Conservation (phyloP, 345 rosid genomes). For the Murraya paniculata region DNA sequence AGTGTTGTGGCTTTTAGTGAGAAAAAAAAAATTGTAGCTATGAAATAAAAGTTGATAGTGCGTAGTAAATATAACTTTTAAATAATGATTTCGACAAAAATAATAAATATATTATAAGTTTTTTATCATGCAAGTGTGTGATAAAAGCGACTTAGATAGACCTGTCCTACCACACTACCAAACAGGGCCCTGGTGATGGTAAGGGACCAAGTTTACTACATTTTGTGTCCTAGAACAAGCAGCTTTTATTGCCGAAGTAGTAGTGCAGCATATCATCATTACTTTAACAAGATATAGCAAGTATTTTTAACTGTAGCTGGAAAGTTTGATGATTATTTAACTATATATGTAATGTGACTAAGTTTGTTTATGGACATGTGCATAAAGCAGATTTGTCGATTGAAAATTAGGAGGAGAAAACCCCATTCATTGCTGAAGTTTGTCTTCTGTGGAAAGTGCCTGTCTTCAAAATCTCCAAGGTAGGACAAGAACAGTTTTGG, state of each 20-base stretch:
- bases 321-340: neutral
- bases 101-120: too few species aligned
- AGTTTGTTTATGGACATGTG: neutral
- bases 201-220: neutral
- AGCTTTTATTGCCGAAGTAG: neutral
- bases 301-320: neutral
- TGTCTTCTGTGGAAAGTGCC: conserved; percentile 66
- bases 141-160: too few species aligned
- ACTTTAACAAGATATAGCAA: neutral
- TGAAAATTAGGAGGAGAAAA: conserved; percentile 56
- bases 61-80: too few species aligned
- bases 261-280: neutral
- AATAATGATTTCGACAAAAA: too few species aligned
- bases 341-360: neutral
- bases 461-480: conserved; percentile 62
- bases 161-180: too few species aligned
- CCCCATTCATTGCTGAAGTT: conserved; percentile 68
- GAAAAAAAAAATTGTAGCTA: too few species aligned
- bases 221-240: neutral
- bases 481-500: conserved; percentile 23
- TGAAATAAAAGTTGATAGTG: too few species aligned
- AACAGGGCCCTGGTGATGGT: neutral
- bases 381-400: conserved; percentile 52
- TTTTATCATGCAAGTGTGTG: too few species aligned
- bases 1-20: too few species aligned